phyloP scores from a whole-genome alignment of 768 basidiomycete species.

The Mycena amicta region DNA sequence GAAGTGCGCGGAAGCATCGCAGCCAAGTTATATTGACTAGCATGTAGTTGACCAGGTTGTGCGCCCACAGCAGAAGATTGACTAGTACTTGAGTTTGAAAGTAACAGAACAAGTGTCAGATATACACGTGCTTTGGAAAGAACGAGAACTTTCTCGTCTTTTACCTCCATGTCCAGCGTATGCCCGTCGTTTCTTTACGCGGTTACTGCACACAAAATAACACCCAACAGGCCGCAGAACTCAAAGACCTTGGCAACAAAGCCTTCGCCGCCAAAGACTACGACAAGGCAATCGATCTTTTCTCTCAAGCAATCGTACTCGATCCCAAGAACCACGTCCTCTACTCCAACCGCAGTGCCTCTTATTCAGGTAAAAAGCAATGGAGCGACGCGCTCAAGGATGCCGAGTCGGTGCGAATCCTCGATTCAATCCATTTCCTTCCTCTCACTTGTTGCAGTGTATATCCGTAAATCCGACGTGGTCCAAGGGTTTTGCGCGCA shows the following conservation, averaged over 20 bases:
- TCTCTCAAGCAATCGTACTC: slow-evolving; percentile 79
- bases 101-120: too few species aligned
- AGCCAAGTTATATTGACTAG: too few species aligned
- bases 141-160: neutral
- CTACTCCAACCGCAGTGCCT: slow-evolving; percentile 91
- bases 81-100: too few species aligned
- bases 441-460: slow-evolving; percentile 51
- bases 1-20: too few species aligned
- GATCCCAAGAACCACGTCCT: slow-evolving; percentile 87
- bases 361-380: slow-evolving; percentile 81
- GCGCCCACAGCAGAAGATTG: too few species aligned
- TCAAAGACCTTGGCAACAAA: slow-evolving; percentile 95
- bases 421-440: slow-evolving; percentile 1
- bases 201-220: neutral
- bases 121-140: neutral
- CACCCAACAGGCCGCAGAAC: slow-evolving; percentile 45
- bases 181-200: neutral
- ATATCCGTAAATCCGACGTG: slow-evolving; percentile 78
- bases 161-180: neutral
- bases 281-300: slow-evolving; percentile 82
- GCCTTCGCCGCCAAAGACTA: slow-evolving; percentile 94
- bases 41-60: too few species aligned
- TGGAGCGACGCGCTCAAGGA: slow-evolving; percentile 80
- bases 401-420: slow-evolving; percentile 79
- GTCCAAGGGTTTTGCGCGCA: slow-evolving; percentile 89